Conservation (phyloP, 257 asterid genomes). For the Ajuga chamaepitys region DNA sequence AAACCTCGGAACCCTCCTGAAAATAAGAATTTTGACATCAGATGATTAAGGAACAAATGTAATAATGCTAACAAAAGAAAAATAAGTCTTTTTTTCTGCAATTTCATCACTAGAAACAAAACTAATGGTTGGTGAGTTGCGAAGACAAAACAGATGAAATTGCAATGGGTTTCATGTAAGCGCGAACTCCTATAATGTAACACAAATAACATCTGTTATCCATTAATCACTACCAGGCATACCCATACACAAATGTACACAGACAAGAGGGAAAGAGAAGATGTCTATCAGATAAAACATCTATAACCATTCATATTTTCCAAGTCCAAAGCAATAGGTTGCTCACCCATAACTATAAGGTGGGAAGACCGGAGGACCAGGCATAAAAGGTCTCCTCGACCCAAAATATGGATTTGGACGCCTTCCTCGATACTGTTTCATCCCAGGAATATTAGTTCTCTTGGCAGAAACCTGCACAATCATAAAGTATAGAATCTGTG, state of each 20-base stretch:
- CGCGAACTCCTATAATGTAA: not conserved
- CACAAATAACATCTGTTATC: not conserved
- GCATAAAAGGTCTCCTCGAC: conserved; percentile 44
- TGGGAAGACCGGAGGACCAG: conserved; percentile 40
- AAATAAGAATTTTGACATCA: conserved; percentile 6
- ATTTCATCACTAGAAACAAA: not conserved
- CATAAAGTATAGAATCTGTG: not conserved
- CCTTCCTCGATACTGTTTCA: conserved; percentile 54
- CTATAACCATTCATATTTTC: not conserved
- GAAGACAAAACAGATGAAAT: not conserved
- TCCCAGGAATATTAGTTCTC: conserved; percentile 58
- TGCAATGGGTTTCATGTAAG: not conserved
- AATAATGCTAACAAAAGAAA: not conserved
- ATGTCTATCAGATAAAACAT: not conserved
- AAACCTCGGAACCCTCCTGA: conserved; percentile 61
- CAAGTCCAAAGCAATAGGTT: not conserved
- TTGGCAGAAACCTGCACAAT: conserved; percentile 47
- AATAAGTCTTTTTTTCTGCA: no score
- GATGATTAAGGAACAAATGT: not conserved
- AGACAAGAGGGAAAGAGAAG: not conserved
- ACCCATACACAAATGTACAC: not conserved
- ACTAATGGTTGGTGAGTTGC: not conserved
- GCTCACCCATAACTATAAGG: conserved; percentile 55
- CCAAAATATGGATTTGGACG: conserved; percentile 53
- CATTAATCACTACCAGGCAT: not conserved